Evolutionary conservation across 2,329 filamentous ascomycete species (phyloP).

Genomic region (Alternaria postmessia): DNA sequence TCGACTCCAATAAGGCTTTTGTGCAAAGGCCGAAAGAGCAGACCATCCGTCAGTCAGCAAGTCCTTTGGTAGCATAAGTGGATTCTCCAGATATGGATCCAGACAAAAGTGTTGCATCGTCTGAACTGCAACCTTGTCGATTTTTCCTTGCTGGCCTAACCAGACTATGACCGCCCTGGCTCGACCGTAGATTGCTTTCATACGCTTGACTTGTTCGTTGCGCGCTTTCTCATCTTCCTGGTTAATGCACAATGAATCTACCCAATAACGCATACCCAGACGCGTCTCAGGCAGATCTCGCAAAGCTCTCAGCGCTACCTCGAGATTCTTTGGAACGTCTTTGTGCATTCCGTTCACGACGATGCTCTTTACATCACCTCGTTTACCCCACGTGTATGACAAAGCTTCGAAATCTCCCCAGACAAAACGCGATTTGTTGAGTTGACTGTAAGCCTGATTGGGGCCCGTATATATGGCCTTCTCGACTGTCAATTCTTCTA

Average conservation of each 20-base stretch:
- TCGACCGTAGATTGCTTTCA: neutral
- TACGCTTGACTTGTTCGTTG: neutral
- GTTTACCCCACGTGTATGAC: neutral
- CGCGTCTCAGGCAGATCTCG: neutral
- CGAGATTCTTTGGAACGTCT: neutral
- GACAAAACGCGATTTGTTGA: neutral
- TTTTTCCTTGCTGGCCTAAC: too few relatives aligned
- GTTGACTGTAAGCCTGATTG: fast-evolving
- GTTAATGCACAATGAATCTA: neutral
- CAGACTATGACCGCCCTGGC: too few relatives aligned
- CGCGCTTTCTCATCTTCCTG: neutral
- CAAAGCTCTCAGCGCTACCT: neutral
- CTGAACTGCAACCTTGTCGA: too few relatives aligned
- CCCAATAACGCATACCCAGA: neutral
- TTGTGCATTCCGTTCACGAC: fast-evolving
- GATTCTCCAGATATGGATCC: too few relatives aligned
- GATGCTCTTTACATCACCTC: neutral
- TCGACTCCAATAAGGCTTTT: neutral
- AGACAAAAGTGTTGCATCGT: too few relatives aligned
- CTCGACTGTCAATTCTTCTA: neutral
- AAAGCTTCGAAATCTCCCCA: neutral
- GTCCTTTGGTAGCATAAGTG: too few relatives aligned
- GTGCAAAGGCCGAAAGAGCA: neutral
- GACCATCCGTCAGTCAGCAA: neutral
- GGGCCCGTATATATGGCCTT: too few relatives aligned